A percentile compares a stretch with the other conserved stretches of the same genome.
Evolutionary conservation across 1,139 yeast genomes (phyloP).

Genomic region (Yamadazyma blattariae): DNA sequence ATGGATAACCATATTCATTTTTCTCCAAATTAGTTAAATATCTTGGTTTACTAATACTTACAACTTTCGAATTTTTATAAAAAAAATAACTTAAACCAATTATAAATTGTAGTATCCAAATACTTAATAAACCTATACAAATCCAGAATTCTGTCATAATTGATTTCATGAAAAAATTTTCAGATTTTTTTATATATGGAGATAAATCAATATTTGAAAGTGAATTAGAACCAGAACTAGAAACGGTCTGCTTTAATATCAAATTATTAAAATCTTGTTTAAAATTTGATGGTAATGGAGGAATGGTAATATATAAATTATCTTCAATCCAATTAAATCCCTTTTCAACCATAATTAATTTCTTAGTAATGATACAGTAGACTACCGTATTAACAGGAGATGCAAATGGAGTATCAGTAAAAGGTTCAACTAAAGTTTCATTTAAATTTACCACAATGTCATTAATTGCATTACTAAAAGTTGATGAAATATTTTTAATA

Average conservation of each 20-base stretch:
- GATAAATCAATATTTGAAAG: constrained; percentile 38
- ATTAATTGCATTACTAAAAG: constrained; percentile 48
- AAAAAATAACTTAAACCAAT: constrained; percentile 25
- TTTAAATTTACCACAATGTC: constrained; percentile 30
- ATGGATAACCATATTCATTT: constrained; percentile 30
- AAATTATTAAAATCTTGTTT: constrained; percentile 4
- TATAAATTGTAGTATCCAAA: constrained; percentile 48
- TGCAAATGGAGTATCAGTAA: constrained; percentile 67
- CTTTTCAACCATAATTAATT: constrained; percentile 57
- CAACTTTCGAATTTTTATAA: constrained; percentile 2
- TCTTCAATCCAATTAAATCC: constrained; percentile 81
- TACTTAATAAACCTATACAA: constrained; percentile 37
- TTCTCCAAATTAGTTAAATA: constrained; percentile 28
- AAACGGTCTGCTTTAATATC: constrained; percentile 52
- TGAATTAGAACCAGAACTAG: no score
- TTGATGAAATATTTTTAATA: constrained; percentile 50
- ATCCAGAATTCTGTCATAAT: constrained; percentile 45
- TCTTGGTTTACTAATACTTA: constrained; percentile 27
- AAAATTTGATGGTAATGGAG: constrained; percentile 24
- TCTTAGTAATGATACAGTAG: constrained; percentile 76
- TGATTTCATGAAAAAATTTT: constrained; percentile 28
- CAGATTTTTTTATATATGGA: constrained; percentile 16
- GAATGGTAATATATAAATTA: constrained; percentile 59
- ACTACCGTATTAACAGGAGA: constrained; percentile 64
- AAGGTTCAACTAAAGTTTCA: constrained; percentile 36